These are phyloP conservation scores for Conoideocrella luteorostrata DNA, from an alignment of 2,329 filamentous ascomycete genomes.

Conservation along the genomic window DNA sequence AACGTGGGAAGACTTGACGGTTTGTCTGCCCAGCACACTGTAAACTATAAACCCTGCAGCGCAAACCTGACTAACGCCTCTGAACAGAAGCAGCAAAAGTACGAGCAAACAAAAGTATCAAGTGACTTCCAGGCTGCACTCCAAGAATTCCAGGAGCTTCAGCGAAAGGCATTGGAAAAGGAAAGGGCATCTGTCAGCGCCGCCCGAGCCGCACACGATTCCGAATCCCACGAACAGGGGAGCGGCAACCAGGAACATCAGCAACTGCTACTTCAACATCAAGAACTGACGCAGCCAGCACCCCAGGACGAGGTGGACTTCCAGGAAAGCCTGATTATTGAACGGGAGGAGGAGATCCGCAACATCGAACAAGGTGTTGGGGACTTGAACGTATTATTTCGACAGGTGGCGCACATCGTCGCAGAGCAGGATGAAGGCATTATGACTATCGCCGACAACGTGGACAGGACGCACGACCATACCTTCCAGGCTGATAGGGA, in stretches of 20 bases:
- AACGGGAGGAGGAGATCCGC: conserved; percentile 93
- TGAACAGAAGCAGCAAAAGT: conserved; percentile 81
- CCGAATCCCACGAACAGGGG: conserved; percentile 25
- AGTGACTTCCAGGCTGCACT: conserved; percentile 87
- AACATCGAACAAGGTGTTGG: conserved; percentile 96
- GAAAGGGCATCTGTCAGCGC: conserved; percentile 81
- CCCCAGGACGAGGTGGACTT: conserved; percentile 95
- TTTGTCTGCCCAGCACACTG: conserved; percentile 41
- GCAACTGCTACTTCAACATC: conserved; percentile 53
- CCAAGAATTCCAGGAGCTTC: conserved; percentile 86
- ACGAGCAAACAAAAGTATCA: conserved; percentile 90
- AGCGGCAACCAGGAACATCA: conserved; percentile 24
- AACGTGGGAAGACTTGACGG: conserved; percentile 76
- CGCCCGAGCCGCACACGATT: conserved; percentile 72
- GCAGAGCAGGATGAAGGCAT: conserved; percentile 84
- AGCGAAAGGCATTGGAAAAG: conserved; percentile 84
- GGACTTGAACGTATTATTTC: conserved; percentile 92
- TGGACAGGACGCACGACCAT: conserved; percentile 73
- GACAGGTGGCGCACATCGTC: conserved; percentile 97
- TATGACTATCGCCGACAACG: conserved; percentile 81
- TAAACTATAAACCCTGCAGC: too few species aligned
- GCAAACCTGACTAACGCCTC: conserved; percentile 4
- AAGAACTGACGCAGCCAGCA: conserved; percentile 73
- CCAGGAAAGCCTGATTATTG: conserved; percentile 89
- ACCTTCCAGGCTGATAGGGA: conserved; percentile 82